phyloP scores from a whole-genome alignment of 2,329 filamentous ascomycete genomes.

The Sporothrix pseudoabietina region DNA sequence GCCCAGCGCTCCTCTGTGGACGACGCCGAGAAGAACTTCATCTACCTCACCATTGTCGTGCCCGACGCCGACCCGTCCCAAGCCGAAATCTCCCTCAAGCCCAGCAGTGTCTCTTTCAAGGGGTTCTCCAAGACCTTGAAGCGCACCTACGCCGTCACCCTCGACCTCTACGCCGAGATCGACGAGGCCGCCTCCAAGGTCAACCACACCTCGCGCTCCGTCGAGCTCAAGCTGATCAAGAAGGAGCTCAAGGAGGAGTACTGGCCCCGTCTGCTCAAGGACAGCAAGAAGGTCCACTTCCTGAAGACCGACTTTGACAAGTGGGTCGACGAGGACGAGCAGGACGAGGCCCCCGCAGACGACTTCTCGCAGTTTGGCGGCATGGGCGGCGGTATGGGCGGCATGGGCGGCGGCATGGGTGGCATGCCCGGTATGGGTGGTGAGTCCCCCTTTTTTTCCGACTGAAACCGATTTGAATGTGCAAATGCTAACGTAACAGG shows the following conservation, averaged over 20 bases:
- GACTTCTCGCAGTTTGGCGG: constrained; percentile 70
- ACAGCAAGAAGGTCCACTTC: constrained; percentile 86
- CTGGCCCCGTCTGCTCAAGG: constrained; percentile 95
- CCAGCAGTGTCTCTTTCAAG: constrained; percentile 75
- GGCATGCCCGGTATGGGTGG: constrained; percentile 42
- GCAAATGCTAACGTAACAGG: constrained; percentile 37
- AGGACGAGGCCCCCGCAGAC: constrained; percentile 84
- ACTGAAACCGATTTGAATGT: not conserved
- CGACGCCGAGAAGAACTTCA: constrained; percentile 85
- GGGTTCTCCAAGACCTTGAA: constrained; percentile 84
- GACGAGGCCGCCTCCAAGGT: constrained; percentile 81
- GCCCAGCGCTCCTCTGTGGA: constrained; percentile 86
- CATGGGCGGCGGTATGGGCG: constrained; percentile 55
- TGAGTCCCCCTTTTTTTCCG: not conserved
- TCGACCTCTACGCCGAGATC: constrained; percentile 90
- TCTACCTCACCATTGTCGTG: constrained; percentile 90
- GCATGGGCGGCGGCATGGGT: constrained; percentile 58
- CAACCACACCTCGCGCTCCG: constrained; percentile 83
- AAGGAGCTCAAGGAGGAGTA: constrained; percentile 93
- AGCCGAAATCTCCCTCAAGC: constrained; percentile 80
- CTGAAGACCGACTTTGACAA: constrained; percentile 97
- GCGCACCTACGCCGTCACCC: constrained; percentile 79
- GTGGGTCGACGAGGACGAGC: constrained; percentile 99
- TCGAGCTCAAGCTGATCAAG: constrained; percentile 92
- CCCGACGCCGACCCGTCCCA: constrained; percentile 77